phyloP scores from a whole-genome alignment of 2,329 filamentous ascomycete genomes.

The Dothistroma pini region DNA sequence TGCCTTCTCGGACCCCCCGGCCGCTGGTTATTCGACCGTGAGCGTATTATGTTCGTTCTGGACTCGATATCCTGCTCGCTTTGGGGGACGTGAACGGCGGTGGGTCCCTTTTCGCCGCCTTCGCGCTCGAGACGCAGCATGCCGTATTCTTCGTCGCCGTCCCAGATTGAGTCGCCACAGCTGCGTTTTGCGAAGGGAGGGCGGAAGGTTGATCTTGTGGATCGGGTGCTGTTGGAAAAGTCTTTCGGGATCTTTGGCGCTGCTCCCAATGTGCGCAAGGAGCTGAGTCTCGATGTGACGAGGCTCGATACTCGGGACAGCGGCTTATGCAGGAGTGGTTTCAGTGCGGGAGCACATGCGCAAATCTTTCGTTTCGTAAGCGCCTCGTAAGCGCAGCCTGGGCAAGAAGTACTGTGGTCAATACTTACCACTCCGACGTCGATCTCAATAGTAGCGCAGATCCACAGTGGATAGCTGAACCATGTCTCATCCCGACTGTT shows the following conservation, averaged over 20 bases:
- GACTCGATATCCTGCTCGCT: not conserved
- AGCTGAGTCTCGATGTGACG: constrained; percentile 25
- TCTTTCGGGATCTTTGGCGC: not conserved
- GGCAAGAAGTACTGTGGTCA: not conserved
- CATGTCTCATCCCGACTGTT: constrained; percentile 44
- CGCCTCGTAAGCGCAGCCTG: not conserved
- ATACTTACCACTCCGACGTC: constrained; percentile 44
- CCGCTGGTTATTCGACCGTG: not conserved
- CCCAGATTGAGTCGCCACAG: constrained; percentile 16
- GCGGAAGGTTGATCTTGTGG: constrained; percentile 12
- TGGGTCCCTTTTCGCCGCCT: not conserved
- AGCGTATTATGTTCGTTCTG: not conserved
- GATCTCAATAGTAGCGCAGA: constrained; percentile 46
- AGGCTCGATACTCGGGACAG: constrained; percentile 15
- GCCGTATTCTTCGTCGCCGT: constrained; percentile 18
- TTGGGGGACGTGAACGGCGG: not conserved
- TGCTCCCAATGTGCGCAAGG: constrained; percentile 19
- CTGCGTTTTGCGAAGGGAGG: constrained; percentile 12
- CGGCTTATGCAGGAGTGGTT: constrained; percentile 31
- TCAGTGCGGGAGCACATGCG: constrained; percentile 38
- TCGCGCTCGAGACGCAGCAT: constrained; percentile 4
- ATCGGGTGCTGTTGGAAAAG: not conserved
- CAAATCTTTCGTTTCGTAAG: constrained; percentile 30
- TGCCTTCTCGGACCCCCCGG: not conserved
- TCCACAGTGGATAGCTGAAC: constrained; percentile 46